Conservation (phyloP, 257 asterid genomes). For the Leonotis leonurus region DNA sequence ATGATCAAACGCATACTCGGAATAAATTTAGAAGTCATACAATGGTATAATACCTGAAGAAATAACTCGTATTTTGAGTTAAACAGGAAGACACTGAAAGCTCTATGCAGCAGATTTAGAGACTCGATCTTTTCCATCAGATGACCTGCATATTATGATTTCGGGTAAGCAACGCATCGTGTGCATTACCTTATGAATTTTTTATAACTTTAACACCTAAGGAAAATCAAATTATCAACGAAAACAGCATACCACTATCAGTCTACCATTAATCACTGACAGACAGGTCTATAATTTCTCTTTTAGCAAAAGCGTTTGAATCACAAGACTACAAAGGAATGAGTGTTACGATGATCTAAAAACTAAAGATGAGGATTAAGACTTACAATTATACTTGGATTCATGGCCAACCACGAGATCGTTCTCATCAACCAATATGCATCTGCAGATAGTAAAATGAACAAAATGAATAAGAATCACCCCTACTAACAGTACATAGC, state of each 20-base stretch:
- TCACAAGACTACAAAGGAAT: neutral
- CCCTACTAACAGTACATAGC: neutral
- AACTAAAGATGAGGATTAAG: no score
- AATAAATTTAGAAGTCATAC: neutral
- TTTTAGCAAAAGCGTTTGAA: neutral
- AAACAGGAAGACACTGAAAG: no score
- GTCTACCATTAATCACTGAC: neutral
- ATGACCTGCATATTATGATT: slow-evolving; percentile 44
- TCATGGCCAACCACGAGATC: no score
- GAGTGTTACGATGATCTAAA: neutral
- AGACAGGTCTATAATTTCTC: neutral
- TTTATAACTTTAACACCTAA: no score
- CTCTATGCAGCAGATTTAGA: no score
- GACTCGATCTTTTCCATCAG: no score
- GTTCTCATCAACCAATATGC: no score
- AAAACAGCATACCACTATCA: neutral
- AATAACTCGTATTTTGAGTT: slow-evolving; percentile 78
- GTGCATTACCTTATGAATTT: no score
- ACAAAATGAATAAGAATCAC: neutral
- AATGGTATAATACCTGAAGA: slow-evolving; percentile 63
- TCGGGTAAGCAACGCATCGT: neutral
- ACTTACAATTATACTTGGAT: no score
- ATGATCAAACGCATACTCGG: no score
- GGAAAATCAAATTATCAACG: neutral
- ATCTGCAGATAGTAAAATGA: slow-evolving; percentile 38